phyloP scores from a whole-genome alignment of 169 alveolate species.

The Blepharisma undulans region DNA sequence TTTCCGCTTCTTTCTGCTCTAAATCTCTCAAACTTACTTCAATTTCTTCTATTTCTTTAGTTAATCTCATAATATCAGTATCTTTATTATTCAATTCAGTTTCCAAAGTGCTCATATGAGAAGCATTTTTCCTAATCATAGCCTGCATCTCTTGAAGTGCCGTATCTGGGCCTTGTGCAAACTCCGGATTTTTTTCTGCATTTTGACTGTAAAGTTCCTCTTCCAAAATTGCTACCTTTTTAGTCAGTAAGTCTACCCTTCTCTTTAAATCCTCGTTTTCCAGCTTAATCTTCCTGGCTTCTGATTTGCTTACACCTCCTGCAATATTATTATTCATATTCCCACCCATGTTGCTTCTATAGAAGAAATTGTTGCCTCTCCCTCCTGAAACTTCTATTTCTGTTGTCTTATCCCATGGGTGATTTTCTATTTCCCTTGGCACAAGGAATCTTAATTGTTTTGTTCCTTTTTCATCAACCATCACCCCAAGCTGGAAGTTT shows the following conservation, averaged over 20 bases:
- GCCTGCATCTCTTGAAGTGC: slow-evolving; percentile 32
- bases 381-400: slow-evolving; percentile 23
- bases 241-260: background rate
- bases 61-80: background rate
- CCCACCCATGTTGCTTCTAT: background rate
- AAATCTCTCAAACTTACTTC: background rate
- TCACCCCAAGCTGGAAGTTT: slow-evolving; percentile 29
- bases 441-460: background rate
- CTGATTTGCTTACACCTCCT: background rate
- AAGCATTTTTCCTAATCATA: background rate
- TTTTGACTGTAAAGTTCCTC: background rate
- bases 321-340: background rate
- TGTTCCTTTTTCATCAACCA: background rate
- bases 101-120: background rate
- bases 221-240: slow-evolving; percentile 19
- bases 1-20: background rate
- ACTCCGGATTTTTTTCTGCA: background rate
- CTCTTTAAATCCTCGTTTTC: slow-evolving; percentile 20
- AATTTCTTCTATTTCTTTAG: slow-evolving; percentile 18
- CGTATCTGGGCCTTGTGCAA: background rate
- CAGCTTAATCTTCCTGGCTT: background rate
- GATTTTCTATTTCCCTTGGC: slow-evolving; percentile 11
- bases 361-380: background rate
- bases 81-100: background rate
- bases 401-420: slow-evolving; percentile 21